Evolutionary conservation across 768 basidiomycete genomes (phyloP).

Genomic region (Lentinula detonsa): DNA sequence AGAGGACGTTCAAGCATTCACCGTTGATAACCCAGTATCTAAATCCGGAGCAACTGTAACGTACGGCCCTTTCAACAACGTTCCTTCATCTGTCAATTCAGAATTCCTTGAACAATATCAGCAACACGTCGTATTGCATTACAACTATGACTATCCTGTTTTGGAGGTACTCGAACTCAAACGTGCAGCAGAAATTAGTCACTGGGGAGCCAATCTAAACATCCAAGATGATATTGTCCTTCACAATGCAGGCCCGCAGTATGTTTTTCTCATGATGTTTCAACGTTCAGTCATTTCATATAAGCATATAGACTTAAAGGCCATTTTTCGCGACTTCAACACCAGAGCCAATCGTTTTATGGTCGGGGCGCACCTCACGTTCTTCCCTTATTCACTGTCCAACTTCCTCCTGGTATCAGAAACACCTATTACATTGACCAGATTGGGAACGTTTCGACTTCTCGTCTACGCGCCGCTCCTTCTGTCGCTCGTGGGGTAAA

Average conservation of each 20-base stretch:
- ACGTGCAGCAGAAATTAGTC: slow-evolving; percentile 85
- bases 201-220: slow-evolving; percentile 95
- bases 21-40: slow-evolving; percentile 52
- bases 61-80: slow-evolving; percentile 81
- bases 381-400: slow-evolving; percentile 66
- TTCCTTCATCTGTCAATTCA: slow-evolving; percentile 55
- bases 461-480: slow-evolving; percentile 67
- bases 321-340: slow-evolving; percentile 87
- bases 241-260: slow-evolving; percentile 90
- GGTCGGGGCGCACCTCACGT: slow-evolving; percentile 63
- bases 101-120: slow-evolving; percentile 59
- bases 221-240: slow-evolving; percentile 83
- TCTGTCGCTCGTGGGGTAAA: slow-evolving; percentile 42
- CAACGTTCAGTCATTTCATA: slow-evolving; percentile 6
- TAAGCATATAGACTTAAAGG: slow-evolving; percentile 70
- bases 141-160: slow-evolving; percentile 76
- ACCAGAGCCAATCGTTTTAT: slow-evolving; percentile 73
- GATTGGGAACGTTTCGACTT: slow-evolving; percentile 96
- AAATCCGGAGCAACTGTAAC: slow-evolving; percentile 79
- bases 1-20: slow-evolving; percentile 50
- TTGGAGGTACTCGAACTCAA: slow-evolving; percentile 67
- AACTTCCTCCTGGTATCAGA: slow-evolving; percentile 77
- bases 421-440: slow-evolving; percentile 87
- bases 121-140: slow-evolving; percentile 68
- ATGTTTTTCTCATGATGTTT: slow-evolving; percentile 21